Conservation (phyloP, 2,329 filamentous ascomycete genomes). For the Elsinoe perseae region DNA sequence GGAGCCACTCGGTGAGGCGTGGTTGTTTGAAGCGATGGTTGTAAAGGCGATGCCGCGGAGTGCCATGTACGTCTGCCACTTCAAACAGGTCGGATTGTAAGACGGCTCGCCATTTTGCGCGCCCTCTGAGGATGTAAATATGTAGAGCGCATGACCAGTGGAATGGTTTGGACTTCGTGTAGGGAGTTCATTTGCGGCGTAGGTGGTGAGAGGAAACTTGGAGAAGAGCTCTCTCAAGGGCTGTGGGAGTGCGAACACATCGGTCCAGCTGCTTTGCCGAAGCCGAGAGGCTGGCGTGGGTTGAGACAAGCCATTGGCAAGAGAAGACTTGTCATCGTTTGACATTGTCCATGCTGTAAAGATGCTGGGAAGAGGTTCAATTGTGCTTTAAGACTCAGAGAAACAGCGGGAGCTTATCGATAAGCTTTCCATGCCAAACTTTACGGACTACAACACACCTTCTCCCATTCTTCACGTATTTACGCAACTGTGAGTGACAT, state of each 20-base stretch:
- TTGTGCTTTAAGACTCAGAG: background rate
- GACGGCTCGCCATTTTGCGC: conserved; percentile 58
- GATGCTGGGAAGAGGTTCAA: background rate
- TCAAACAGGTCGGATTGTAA: conserved; percentile 87
- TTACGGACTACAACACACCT: too few species aligned
- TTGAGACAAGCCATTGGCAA: background rate
- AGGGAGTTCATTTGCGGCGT: conserved; percentile 68
- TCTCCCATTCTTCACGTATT: too few species aligned
- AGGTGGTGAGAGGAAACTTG: conserved; percentile 68
- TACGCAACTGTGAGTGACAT: too few species aligned
- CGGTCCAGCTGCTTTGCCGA: conserved; percentile 19
- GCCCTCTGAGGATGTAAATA: conserved; percentile 64
- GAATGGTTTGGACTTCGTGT: conserved; percentile 45
- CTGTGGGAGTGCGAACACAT: conserved; percentile 54
- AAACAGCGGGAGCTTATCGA: background rate
- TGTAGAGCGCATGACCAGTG: conserved; percentile 56
- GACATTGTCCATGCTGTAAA: conserved; percentile 23
- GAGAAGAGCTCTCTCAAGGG: conserved; percentile 80
- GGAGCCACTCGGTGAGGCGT: conserved; percentile 82
- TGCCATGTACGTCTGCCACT: conserved; percentile 90
- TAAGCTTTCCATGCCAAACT: too few species aligned
- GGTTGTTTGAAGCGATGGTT: conserved; percentile 71
- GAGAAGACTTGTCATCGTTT: conserved; percentile 20
- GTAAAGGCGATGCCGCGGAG: conserved; percentile 63
- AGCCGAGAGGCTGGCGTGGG: conserved; percentile 12